Percentiles rank a stretch among this genome's conserved stretches.
Evolutionary conservation across 495 filamentous ascomycete species (phyloP).

Genomic region (Trichoderma virens): DNA sequence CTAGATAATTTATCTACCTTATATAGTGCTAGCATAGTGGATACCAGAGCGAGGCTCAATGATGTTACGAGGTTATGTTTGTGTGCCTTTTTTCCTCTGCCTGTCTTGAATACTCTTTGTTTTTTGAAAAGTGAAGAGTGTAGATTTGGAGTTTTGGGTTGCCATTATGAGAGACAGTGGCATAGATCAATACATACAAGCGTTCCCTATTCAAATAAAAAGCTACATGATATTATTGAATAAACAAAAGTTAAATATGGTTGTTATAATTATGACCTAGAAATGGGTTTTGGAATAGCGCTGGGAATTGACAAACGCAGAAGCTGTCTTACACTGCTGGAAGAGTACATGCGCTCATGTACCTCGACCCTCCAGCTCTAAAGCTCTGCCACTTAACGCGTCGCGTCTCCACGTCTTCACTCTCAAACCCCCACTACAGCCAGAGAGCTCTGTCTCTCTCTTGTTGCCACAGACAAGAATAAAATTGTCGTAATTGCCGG

Average conservation of each 20-base stretch:
- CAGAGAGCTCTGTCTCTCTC: not conserved
- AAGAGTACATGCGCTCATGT: not conserved
- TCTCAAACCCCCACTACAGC: not conserved
- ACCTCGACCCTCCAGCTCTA: not conserved
- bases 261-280: too few species aligned
- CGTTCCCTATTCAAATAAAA: too few species aligned
- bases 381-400: slow-evolving; percentile 5
- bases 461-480: not conserved
- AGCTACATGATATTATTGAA: too few species aligned
- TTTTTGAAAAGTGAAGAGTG: too few species aligned
- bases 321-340: not conserved
- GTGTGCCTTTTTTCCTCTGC: not conserved
- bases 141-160: too few species aligned
- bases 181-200: too few species aligned
- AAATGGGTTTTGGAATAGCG: too few species aligned
- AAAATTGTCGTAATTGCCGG: not conserved
- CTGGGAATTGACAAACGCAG: not conserved
- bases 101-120: too few species aligned
- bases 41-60: slow-evolving; percentile 4
- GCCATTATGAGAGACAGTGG: too few species aligned
- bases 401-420: not conserved
- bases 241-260: too few species aligned
- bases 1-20: not conserved
- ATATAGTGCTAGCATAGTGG: not conserved
- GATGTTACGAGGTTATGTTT: not conserved